Percentiles rank a stretch among this genome's conserved stretches.
Conservation (phyloP, 148 eudicot genomes). For the Persicaria maculosa region DNA sequence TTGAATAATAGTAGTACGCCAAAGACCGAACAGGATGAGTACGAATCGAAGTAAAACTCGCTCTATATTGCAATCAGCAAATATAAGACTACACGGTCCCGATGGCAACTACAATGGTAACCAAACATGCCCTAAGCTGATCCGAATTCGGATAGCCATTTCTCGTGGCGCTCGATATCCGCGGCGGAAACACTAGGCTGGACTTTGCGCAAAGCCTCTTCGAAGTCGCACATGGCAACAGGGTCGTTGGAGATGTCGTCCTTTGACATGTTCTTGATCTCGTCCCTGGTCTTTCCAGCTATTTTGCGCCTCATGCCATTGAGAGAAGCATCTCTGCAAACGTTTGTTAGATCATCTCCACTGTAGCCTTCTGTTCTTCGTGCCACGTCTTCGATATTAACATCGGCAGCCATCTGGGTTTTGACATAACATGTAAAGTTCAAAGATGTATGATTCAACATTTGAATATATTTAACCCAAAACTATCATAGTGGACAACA, state of each 20-base stretch:
- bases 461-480: too few species aligned
- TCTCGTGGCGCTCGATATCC: conserved; percentile 88
- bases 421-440: neutral
- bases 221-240: conserved; percentile 90
- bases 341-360: conserved; percentile 96
- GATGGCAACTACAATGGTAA: too few species aligned
- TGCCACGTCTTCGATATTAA: conserved; percentile 80
- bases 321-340: conserved; percentile 89
- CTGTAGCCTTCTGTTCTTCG: conserved; percentile 92
- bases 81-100: too few species aligned
- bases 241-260: conserved; percentile 94
- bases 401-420: conserved; percentile 69
- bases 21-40: too few species aligned
- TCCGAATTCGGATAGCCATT: conserved; percentile 87
- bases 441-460: too few species aligned
- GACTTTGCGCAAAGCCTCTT: conserved; percentile 83
- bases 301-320: conserved; percentile 97
- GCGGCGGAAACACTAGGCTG: conserved; percentile 89
- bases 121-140: conserved; percentile 45
- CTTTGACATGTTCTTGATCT: conserved; percentile 93
- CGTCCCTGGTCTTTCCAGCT: conserved; percentile 92
- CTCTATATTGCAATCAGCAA: too few species aligned
- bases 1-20: too few species aligned
- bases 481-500: too few species aligned
- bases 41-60: too few species aligned